Evolutionary conservation across 352 stramenopile genomes (phyloP).

Genomic region (Phytophthora hibernalis): DNA sequence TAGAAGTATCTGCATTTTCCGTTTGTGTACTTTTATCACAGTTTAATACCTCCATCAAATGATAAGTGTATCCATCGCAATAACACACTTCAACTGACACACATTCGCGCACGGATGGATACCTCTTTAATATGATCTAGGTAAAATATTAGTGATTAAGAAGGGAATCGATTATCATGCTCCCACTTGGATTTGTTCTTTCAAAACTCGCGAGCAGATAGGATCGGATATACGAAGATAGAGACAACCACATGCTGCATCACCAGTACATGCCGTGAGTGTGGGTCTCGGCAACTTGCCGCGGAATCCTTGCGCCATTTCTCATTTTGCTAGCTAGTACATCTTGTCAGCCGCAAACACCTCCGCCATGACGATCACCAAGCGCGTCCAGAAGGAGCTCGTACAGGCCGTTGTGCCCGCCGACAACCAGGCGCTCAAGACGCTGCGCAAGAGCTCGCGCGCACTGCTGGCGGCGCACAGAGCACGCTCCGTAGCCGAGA

Average conservation of each 20-base stretch:
- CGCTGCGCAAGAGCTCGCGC: conserved; percentile 24
- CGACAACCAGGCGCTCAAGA: conserved; percentile 38
- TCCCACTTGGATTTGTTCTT: neutral
- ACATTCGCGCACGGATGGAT: neutral
- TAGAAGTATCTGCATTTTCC: neutral
- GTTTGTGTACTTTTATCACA: neutral
- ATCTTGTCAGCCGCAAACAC: neutral
- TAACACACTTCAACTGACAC: neutral
- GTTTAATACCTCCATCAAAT: neutral
- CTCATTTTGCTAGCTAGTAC: conserved; percentile 22
- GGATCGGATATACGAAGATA: neutral
- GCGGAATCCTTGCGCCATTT: conserved; percentile 15
- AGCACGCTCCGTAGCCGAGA: conserved; percentile 37
- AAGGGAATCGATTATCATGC: no score
- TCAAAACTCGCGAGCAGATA: neutral
- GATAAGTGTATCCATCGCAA: neutral
- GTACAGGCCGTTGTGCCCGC: conserved; percentile 46
- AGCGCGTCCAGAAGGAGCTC: conserved; percentile 63
- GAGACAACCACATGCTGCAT: neutral
- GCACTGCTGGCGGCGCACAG: conserved; percentile 17
- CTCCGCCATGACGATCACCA: conserved; percentile 58
- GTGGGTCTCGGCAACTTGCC: conserved; percentile 14
- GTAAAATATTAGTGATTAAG: no score
- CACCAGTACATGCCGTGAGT: conserved; percentile 14
- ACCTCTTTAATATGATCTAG: no score